Percentiles rank a stretch among this genome's conserved stretches.
These are phyloP conservation scores for Martiniozyma asiatica DNA, from an alignment of 1,139 yeast genomes.

Conservation along the genomic window DNA sequence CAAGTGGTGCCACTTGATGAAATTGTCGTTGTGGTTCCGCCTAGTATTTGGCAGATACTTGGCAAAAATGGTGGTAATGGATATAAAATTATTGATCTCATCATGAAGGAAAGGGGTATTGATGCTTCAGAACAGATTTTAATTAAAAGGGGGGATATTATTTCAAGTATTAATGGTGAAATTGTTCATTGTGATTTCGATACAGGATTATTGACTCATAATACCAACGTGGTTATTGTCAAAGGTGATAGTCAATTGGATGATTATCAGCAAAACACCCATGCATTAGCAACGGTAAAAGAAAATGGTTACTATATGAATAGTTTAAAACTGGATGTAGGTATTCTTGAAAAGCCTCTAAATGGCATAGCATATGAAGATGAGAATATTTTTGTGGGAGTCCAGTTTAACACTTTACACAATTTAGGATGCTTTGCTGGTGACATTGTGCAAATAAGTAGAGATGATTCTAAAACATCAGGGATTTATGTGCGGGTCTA, in stretches of 20 bases:
- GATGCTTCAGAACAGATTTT: too few relatives aligned
- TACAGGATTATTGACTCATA: conserved; percentile 39
- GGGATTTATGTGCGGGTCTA: conserved; percentile 31
- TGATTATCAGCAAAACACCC: not conserved
- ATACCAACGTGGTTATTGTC: conserved; percentile 15
- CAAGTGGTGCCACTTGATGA: too few relatives aligned
- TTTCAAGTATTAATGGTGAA: conserved; percentile 29
- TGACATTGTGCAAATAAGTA: conserved; percentile 38
- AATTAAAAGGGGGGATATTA: conserved; percentile 15
- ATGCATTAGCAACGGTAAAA: too few relatives aligned
- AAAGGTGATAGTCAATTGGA: conserved; percentile 2
- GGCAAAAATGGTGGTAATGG: too few relatives aligned
- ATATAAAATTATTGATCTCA: too few relatives aligned
- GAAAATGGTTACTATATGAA: conserved; percentile 5
- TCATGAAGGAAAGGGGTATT: too few relatives aligned
- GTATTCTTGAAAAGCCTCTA: too few relatives aligned
- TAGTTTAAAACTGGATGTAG: too few relatives aligned
- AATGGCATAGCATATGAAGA: conserved; percentile 18
- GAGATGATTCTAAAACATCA: conserved; percentile 8
- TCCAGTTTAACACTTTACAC: conserved; percentile 40
- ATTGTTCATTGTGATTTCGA: conserved; percentile 55
- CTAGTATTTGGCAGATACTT: too few relatives aligned
- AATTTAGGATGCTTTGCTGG: conserved; percentile 58
- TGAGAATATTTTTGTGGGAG: conserved; percentile 37
- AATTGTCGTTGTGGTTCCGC: too few relatives aligned